Percentiles rank a stretch among this genome's conserved stretches.
These are phyloP conservation scores for Smallanthus sonchifolius DNA, from an alignment of 129 eudicot genomes.

Conservation along the genomic window DNA sequence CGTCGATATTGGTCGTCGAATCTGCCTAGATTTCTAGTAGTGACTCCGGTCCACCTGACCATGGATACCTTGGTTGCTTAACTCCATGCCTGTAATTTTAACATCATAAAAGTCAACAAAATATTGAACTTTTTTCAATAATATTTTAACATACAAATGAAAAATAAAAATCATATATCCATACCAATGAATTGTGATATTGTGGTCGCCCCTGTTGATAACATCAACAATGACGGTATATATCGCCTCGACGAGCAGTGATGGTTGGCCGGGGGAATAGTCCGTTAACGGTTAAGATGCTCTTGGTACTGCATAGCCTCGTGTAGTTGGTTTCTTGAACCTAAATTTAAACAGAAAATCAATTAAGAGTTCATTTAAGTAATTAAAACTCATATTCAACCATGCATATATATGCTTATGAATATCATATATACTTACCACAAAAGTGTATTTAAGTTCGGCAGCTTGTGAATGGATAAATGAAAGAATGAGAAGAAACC, in stretches of 20 bases:
- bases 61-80: constrained; percentile 59
- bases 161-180: not conserved
- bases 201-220: constrained; percentile 31
- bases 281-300: constrained; percentile 46
- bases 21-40: no score
- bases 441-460: constrained; percentile 24
- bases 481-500: constrained; percentile 14
- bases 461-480: constrained; percentile 31
- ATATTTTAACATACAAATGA: not conserved
- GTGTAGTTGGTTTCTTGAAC: constrained; percentile 40
- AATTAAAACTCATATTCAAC: not conserved
- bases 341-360: constrained; percentile 19
- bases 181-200: constrained; percentile 60
- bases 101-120: not conserved
- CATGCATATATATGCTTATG: no score
- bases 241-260: constrained; percentile 42
- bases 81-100: constrained; percentile 56
- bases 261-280: constrained; percentile 53
- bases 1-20: no score
- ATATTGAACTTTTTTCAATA: not conserved
- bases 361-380: not conserved
- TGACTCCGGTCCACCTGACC: constrained; percentile 73
- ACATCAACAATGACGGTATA: constrained; percentile 42
- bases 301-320: constrained; percentile 46
- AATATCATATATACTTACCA: not conserved